phyloP scores from a whole-genome alignment of 176 grass and related monocot species.

The Luzula sylvatica region DNA sequence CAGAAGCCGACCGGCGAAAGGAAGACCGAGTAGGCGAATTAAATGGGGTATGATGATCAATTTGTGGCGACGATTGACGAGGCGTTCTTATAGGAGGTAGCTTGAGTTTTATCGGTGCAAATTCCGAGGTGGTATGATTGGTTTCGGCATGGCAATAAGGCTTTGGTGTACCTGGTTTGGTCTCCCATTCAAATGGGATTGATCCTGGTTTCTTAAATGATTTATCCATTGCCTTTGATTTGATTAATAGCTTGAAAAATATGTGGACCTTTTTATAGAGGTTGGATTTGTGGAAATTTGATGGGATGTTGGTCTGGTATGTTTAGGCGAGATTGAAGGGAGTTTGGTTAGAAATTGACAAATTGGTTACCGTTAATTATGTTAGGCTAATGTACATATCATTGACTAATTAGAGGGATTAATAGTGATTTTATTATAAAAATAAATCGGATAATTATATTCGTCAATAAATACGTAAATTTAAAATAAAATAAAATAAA shows the following conservation, averaged over 20 bases:
- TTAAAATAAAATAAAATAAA: too few relatives aligned
- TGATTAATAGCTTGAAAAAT: constrained; percentile 19
- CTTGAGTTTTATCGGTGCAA: constrained; percentile 26
- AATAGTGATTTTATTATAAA: too few relatives aligned
- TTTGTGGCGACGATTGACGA: background rate
- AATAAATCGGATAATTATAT: too few relatives aligned
- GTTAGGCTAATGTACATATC: too few relatives aligned
- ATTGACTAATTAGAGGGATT: too few relatives aligned
- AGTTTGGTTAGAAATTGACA: constrained; percentile 1
- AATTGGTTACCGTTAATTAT: background rate
- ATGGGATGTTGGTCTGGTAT: background rate
- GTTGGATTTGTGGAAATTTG: background rate
- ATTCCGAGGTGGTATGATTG: background rate
- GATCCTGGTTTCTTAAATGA: constrained; percentile 61
- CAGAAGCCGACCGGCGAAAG: constrained; percentile 16
- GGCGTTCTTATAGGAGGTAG: constrained; percentile 43
- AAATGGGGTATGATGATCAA: constrained; percentile 12
- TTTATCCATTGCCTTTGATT: constrained; percentile 32
- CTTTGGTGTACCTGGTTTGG: constrained; percentile 59
- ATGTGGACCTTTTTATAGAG: background rate
- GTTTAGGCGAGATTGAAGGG: constrained; percentile 55
- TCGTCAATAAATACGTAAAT: too few relatives aligned
- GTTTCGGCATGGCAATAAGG: background rate
- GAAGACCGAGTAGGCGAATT: constrained; percentile 20
- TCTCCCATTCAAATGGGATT: constrained; percentile 87